Conservation (phyloP, 2,329 filamentous ascomycete species). For the Curvularia lunata region DNA sequence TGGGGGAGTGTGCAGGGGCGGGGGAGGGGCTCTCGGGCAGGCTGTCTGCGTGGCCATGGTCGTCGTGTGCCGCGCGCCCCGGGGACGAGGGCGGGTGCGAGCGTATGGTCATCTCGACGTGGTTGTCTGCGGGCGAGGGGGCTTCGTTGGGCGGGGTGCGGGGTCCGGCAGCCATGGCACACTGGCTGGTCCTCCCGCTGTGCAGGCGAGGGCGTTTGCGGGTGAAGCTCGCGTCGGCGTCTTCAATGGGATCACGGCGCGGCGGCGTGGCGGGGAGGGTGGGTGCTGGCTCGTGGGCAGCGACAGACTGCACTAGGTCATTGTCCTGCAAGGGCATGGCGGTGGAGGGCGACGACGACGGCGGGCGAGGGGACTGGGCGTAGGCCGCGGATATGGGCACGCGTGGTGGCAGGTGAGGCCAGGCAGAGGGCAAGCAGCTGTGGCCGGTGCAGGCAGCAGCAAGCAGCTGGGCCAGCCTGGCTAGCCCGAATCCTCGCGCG, state of each 20-base stretch:
- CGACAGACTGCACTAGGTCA: constrained; percentile 43
- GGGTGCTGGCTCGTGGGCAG: constrained; percentile 41
- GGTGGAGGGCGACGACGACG: constrained; percentile 22
- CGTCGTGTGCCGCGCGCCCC: constrained; percentile 26
- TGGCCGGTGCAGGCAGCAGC: constrained; percentile 33
- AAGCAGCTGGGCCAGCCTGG: constrained; percentile 31
- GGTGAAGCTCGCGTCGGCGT: constrained; percentile 53
- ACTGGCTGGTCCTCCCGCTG: constrained; percentile 43
- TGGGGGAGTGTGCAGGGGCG: constrained; percentile 17
- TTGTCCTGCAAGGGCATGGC: constrained; percentile 45
- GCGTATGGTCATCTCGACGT: constrained; percentile 51
- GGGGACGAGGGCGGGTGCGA: constrained; percentile 41
- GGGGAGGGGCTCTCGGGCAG: constrained; percentile 14
- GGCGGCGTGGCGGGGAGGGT: constrained; percentile 44
- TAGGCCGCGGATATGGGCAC: constrained; percentile 22
- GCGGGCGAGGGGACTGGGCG: constrained; percentile 28
- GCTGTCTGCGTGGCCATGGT: constrained; percentile 18
- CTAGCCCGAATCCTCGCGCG: constrained; percentile 30
- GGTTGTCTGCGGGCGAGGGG: constrained; percentile 28
- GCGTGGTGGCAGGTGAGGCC: constrained; percentile 26
- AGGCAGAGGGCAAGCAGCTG: constrained; percentile 32
- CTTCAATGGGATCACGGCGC: constrained; percentile 53
- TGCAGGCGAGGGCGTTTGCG: constrained; percentile 55
- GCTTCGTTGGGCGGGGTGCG: constrained; percentile 20
- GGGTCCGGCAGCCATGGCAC: constrained; percentile 41